phyloP scores from a whole-genome alignment of 257 asterid species.

The Fraxinus pennsylvanica region DNA sequence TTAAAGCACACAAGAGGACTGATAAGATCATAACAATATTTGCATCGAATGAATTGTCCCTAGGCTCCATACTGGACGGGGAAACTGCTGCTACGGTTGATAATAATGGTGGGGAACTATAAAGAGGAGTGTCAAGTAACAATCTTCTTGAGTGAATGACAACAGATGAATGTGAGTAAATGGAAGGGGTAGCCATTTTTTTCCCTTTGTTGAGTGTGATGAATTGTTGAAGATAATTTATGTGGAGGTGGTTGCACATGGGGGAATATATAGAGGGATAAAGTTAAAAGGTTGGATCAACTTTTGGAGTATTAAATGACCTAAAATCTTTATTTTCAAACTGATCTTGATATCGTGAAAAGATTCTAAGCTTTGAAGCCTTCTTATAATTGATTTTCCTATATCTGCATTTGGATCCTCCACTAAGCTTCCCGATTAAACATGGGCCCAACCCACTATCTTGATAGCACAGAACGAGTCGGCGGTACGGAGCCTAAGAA shows the following conservation, averaged over 20 bases:
- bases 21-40: slow-evolving; percentile 59
- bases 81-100: slow-evolving; percentile 28
- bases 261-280: slow-evolving; percentile 34
- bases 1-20: slow-evolving; percentile 54
- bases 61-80: not conserved
- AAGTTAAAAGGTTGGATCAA: slow-evolving; percentile 21
- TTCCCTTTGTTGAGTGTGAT: not conserved
- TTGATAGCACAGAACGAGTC: slow-evolving; percentile 15
- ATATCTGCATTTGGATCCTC: not conserved
- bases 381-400: not conserved
- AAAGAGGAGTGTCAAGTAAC: slow-evolving; percentile 33
- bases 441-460: slow-evolving; percentile 25
- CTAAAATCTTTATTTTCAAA: not conserved
- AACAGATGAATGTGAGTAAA: slow-evolving; percentile 22
- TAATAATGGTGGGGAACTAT: slow-evolving; percentile 26
- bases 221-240: slow-evolving; percentile 7
- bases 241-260: slow-evolving; percentile 25
- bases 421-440: slow-evolving; percentile 24
- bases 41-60: slow-evolving; percentile 40
- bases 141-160: slow-evolving; percentile 40
- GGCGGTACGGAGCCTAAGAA: slow-evolving; percentile 7
- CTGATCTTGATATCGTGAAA: not conserved
- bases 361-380: not conserved
- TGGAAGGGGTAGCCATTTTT: slow-evolving; percentile 31
- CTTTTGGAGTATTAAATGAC: not conserved